Percentiles rank a stretch among this genome's conserved stretches.
phyloP scores from a whole-genome alignment of 345 rosid species.

The Gossypium raimondii region DNA sequence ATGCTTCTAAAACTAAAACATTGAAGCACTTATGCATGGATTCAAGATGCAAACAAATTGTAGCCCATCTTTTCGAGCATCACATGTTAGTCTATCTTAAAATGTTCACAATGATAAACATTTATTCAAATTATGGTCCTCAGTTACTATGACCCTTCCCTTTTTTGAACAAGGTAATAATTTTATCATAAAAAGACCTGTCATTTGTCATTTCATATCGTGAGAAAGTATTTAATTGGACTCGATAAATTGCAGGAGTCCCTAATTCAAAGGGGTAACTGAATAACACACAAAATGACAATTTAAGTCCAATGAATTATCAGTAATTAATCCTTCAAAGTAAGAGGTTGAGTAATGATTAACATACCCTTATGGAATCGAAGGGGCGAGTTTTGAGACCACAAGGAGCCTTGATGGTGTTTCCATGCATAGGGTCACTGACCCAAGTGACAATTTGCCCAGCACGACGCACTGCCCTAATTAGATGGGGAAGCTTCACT shows the following conservation, averaged over 20 bases:
- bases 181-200: not conserved
- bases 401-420: conserved; percentile 95
- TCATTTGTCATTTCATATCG: not conserved
- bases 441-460: conserved; percentile 93
- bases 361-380: conserved; percentile 71
- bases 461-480: conserved; percentile 69
- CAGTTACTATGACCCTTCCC: not conserved
- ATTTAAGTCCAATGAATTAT: not conserved
- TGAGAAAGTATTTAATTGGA: not conserved
- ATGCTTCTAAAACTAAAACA: not conserved
- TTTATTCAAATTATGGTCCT: not conserved
- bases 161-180: not conserved
- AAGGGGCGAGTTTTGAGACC: conserved; percentile 95
- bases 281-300: not conserved
- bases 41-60: not conserved
- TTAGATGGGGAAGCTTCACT: conserved; percentile 86
- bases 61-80: not conserved
- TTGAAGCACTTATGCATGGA: not conserved
- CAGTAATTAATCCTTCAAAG: not conserved
- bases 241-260: not conserved
- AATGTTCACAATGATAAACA: not conserved
- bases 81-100: not conserved
- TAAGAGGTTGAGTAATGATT: not conserved
- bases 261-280: not conserved
- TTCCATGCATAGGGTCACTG: conserved; percentile 96